phyloP scores from a whole-genome alignment of 352 stramenopile genomes.

The Pythium sukuiense region DNA sequence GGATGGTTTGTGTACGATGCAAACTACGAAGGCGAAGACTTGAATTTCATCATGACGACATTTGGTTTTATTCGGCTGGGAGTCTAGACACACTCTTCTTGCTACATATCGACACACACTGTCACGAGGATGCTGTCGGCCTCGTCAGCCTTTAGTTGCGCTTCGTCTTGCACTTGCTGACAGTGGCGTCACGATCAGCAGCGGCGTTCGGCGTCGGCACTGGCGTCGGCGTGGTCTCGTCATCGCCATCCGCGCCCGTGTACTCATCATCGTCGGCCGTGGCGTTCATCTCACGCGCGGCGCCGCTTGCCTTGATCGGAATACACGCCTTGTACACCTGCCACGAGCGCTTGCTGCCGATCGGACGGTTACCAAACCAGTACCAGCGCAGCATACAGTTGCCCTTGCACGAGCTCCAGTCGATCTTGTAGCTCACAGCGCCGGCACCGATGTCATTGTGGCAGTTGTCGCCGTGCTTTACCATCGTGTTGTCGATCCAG shows the following conservation, averaged over 20 bases:
- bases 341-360: conserved; percentile 45
- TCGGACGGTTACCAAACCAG: conserved; percentile 29
- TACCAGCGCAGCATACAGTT: conserved; percentile 31
- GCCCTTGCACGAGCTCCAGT: conserved; percentile 25
- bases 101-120: too few species aligned
- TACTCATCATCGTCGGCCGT: not conserved
- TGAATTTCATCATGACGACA: too few species aligned
- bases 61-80: too few species aligned
- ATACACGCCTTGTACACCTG: conserved; percentile 63
- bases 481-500: conserved; percentile 25
- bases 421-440: conserved; percentile 28
- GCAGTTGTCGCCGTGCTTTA: conserved; percentile 31
- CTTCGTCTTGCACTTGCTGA: too few species aligned
- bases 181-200: too few species aligned
- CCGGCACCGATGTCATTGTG: conserved; percentile 26
- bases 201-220: not conserved
- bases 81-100: too few species aligned
- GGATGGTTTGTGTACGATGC: too few species aligned
- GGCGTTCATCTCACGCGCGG: not conserved
- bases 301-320: conserved; percentile 10
- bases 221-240: not conserved
- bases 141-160: too few species aligned
- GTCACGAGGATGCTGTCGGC: too few species aligned
- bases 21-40: too few species aligned
- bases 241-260: not conserved